phyloP scores from a whole-genome alignment of 2,329 filamentous ascomycete genomes.

The Sporothrix luriei region DNA sequence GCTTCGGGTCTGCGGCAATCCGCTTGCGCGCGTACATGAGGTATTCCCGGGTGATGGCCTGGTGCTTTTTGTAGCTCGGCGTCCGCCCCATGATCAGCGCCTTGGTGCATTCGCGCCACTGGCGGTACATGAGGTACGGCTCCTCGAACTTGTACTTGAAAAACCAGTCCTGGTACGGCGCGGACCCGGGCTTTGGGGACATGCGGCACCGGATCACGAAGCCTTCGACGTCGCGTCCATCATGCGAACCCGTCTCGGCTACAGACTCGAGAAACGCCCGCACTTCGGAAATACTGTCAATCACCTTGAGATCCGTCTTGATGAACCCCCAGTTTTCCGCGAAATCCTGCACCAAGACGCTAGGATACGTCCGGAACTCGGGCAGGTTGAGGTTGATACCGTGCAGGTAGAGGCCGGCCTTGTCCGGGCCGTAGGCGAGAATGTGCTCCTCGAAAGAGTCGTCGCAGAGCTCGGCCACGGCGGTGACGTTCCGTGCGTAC shows the following conservation, averaged over 20 bases:
- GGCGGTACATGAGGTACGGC: constrained; percentile 96
- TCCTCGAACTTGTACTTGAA: constrained; percentile 99
- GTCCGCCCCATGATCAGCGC: constrained; percentile 74
- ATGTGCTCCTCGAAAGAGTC: constrained; percentile 97
- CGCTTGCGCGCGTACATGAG: constrained; percentile 76
- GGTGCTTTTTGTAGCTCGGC: constrained; percentile 82
- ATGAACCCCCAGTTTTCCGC: constrained; percentile 92
- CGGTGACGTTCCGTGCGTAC: constrained; percentile 81
- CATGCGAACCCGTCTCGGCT: constrained; percentile 85
- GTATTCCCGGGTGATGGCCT: constrained; percentile 88
- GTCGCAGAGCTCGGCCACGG: constrained; percentile 94
- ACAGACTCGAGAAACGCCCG: constrained; percentile 80
- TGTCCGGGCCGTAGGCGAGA: constrained; percentile 78
- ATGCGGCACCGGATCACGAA: constrained; percentile 92
- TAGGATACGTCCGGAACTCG: constrained; percentile 83
- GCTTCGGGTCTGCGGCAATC: constrained; percentile 66
- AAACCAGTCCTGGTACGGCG: constrained; percentile 87
- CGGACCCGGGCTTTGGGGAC: constrained; percentile 52
- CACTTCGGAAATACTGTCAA: constrained; percentile 73
- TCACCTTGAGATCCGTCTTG: constrained; percentile 78
- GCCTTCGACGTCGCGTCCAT: constrained; percentile 90
- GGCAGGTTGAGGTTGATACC: constrained; percentile 96
- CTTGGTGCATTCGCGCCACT: constrained; percentile 98
- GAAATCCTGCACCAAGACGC: constrained; percentile 81
- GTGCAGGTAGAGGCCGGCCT: constrained; percentile 90